These are phyloP conservation scores for Rhodocollybia butyracea DNA, from an alignment of 768 basidiomycete species.

Conservation along the genomic window DNA sequence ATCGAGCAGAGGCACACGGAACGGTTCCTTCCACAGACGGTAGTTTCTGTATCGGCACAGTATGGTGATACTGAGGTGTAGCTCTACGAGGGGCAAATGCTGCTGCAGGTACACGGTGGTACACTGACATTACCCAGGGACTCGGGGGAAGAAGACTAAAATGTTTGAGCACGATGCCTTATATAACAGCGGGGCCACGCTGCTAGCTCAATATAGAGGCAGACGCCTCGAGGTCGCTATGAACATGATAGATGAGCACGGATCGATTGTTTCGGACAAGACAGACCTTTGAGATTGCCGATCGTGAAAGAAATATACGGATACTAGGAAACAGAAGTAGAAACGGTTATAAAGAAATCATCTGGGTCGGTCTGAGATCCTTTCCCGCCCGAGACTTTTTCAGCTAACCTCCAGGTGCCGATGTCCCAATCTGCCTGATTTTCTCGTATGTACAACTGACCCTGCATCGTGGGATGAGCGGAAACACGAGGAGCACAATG, in stretches of 20 bases:
- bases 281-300: conserved; percentile 12
- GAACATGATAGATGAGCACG: conserved; percentile 6
- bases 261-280: conserved; percentile 14
- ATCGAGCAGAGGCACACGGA: conserved; percentile 9
- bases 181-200: background rate
- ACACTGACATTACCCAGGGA: conserved; percentile 8
- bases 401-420: conserved; percentile 45
- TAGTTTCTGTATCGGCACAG: conserved; percentile 4
- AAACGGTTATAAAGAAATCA: conserved; percentile 22
- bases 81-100: conserved; percentile 7
- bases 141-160: background rate
- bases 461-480: conserved; percentile 72
- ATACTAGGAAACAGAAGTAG: conserved; percentile 21
- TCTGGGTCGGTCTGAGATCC: conserved; percentile 37
- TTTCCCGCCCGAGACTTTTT: conserved; percentile 65
- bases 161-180: background rate
- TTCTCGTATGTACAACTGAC: conserved; percentile 22
- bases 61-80: background rate
- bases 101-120: conserved; percentile 10
- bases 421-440: conserved; percentile 47
- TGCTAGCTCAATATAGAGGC: background rate
- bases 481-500: conserved; percentile 70
- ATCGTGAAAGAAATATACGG: conserved; percentile 20
- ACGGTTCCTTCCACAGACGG: conserved; percentile 16
- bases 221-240: conserved; percentile 5